These are phyloP conservation scores for Aspergillus sp. DNA, from an alignment of 2,329 filamentous ascomycete species.

Conservation along the genomic window DNA sequence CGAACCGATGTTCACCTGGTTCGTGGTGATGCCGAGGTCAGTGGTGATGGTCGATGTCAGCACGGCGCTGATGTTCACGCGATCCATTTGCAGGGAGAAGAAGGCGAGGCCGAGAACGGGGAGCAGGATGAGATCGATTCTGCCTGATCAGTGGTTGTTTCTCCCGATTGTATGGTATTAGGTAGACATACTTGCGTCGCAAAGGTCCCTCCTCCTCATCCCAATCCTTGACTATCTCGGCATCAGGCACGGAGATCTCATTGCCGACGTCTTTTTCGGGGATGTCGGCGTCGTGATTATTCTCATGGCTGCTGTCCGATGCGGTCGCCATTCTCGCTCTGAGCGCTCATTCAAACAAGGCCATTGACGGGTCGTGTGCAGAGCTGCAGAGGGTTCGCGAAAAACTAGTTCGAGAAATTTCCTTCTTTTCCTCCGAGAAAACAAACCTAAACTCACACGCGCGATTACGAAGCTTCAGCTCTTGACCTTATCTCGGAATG, in stretches of 20 bases:
- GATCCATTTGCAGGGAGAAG: conserved; percentile 24
- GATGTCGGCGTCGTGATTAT: not conserved
- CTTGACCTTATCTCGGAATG: too few species aligned
- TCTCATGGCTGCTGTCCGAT: not conserved
- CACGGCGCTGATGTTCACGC: conserved; percentile 42
- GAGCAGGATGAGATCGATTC: conserved; percentile 22
- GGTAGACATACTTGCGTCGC: conserved; percentile 14
- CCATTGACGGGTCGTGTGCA: too few species aligned
- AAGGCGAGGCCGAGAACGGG: conserved; percentile 22
- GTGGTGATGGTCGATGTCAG: conserved; percentile 46
- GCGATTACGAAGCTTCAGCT: too few species aligned
- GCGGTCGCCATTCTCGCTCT: not conserved
- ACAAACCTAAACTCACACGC: too few species aligned
- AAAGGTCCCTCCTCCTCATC: conserved; percentile 13
- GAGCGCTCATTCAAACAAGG: too few species aligned
- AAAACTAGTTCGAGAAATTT: too few species aligned
- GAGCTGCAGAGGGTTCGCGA: too few species aligned
- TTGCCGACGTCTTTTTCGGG: not conserved
- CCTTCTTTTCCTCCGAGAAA: too few species aligned
- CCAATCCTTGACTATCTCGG: conserved; percentile 19
- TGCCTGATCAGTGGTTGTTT: conserved; percentile 2
- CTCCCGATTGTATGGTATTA: not conserved
- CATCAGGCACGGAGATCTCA: conserved; percentile 5
- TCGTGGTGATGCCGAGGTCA: conserved; percentile 44
- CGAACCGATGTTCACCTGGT: conserved; percentile 49